These are phyloP conservation scores for Daedaleopsis sinensis DNA, from an alignment of 768 basidiomycete genomes.

Conservation along the genomic window DNA sequence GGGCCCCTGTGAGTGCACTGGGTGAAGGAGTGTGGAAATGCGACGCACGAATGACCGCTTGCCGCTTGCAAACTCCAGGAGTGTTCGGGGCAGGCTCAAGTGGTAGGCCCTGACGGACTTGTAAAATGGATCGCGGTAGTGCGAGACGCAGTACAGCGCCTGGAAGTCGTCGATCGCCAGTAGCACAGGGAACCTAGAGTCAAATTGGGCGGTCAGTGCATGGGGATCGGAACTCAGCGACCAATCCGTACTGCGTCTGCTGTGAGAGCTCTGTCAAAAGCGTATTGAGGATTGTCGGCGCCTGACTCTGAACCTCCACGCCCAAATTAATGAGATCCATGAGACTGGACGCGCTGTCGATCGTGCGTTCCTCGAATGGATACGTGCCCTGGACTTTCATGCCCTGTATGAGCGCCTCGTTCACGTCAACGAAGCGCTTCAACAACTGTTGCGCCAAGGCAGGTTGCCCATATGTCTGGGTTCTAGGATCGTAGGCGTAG, in stretches of 20 bases:
- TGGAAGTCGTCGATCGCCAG: constrained; percentile 91
- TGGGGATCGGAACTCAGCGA: not conserved
- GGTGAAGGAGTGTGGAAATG: not conserved
- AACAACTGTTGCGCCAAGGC: constrained; percentile 64
- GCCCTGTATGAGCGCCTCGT: constrained; percentile 45
- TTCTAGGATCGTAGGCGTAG: constrained; percentile 74
- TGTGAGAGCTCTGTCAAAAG: constrained; percentile 62
- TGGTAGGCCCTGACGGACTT: constrained; percentile 71
- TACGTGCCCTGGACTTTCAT: constrained; percentile 38
- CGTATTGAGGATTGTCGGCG: constrained; percentile 59
- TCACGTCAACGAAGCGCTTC: constrained; percentile 62
- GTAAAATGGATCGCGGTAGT: constrained; percentile 78
- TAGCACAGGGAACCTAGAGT: constrained; percentile 69
- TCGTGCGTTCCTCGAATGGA: constrained; percentile 35
- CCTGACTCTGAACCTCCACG: constrained; percentile 49
- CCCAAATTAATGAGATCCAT: constrained; percentile 61
- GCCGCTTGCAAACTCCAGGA: constrained; percentile 82
- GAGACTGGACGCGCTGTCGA: constrained; percentile 54
- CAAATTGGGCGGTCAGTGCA: not conserved
- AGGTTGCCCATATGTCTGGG: constrained; percentile 78
- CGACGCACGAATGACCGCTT: constrained; percentile 63
- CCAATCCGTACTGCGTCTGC: constrained; percentile 52
- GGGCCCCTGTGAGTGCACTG: not conserved
- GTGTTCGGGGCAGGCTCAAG: constrained; percentile 73
- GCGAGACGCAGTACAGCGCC: constrained; percentile 66